These are phyloP conservation scores for Gamarada debralockiae DNA, from an alignment of 495 filamentous ascomycete species.

Conservation along the genomic window DNA sequence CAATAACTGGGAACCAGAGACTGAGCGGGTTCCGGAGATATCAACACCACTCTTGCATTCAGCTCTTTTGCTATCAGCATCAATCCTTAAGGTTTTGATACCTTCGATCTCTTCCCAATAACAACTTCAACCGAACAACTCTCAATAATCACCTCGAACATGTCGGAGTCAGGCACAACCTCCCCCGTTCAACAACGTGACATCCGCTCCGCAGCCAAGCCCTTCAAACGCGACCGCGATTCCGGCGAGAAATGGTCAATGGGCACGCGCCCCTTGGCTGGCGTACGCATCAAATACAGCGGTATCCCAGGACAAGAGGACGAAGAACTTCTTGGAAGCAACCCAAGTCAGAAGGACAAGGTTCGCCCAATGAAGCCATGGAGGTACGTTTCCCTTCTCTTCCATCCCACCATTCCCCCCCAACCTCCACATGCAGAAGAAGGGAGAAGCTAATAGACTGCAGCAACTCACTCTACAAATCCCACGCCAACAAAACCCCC, in stretches of 20 bases:
- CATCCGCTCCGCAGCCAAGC: slow-evolving; percentile 18
- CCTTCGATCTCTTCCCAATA: too few relatives aligned
- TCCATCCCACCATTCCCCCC: too few relatives aligned
- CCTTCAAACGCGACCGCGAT: slow-evolving; percentile 24
- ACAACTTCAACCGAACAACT: too few relatives aligned
- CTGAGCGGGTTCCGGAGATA: too few relatives aligned
- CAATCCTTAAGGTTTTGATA: too few relatives aligned
- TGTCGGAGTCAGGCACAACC: neutral
- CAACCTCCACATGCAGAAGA: too few relatives aligned
- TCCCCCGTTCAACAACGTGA: slow-evolving; percentile 10
- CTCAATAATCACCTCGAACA: too few relatives aligned
- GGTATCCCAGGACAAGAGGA: neutral
- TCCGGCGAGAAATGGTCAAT: slow-evolving; percentile 20
- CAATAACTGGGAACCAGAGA: too few relatives aligned
- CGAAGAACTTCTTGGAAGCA: neutral
- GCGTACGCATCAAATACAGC: neutral
- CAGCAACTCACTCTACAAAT: slow-evolving; percentile 5
- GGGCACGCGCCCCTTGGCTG: slow-evolving; percentile 13
- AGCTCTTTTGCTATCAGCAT: too few relatives aligned
- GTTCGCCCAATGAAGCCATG: slow-evolving; percentile 10
- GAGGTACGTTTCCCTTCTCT: neutral
- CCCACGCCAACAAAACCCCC: slow-evolving; percentile 21
- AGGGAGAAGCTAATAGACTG: too few relatives aligned
- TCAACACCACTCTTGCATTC: too few relatives aligned
- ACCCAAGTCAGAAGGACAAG: neutral